Evolutionary conservation across 805 yeast species (phyloP), one percentile per base, ranked within the genome.

Genomic region (Monosporozyma unispora): DNA sequence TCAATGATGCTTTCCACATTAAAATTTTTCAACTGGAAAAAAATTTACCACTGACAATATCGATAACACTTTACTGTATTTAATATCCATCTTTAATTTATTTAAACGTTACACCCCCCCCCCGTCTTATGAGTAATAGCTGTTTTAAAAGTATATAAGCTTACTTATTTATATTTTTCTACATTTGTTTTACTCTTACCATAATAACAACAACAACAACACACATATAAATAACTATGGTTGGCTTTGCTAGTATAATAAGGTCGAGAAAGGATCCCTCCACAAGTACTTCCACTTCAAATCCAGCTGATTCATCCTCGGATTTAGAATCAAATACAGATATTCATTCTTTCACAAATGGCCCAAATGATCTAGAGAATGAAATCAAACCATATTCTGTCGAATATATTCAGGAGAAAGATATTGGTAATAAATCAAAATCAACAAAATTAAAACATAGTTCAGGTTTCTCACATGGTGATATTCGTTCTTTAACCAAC

Each of bases 201-300:
- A n/a, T n/a, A n/a, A n/a, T n/a, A n/a, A 29, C 33, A 29, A 33
- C 18, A 33, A 4, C 19, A 21, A 14, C 12, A 12, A 22, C 19
- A 44, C 19, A 42, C 18, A 31, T 23, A 31, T n/a, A 28, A 5
- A 27, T 14, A 39, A n/a, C 3, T 11, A 52, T 53, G 56, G 52
- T 47, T 11, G 49, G 42, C 18, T 38, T 53, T 21, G 42, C 48
- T 14, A 51, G 48, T 31, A 29, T 53, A 39, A 47, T 51, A 45
- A 45, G 47, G 50, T 49, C 54, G 8, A 45, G 31, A 28, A 47
- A 44, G 33, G 46, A 45, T 8, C 42, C 23, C 6, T 21, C 29
- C 4, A 12, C 33, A 10, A 35, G 40, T 4, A 18, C 18, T 19
- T n/a, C n/a, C 3, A 18, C 18, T 27, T n/a, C n/a, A 7, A 45